phyloP scores from a whole-genome alignment of 768 basidiomycete genomes.

The Suillus subaureus region DNA sequence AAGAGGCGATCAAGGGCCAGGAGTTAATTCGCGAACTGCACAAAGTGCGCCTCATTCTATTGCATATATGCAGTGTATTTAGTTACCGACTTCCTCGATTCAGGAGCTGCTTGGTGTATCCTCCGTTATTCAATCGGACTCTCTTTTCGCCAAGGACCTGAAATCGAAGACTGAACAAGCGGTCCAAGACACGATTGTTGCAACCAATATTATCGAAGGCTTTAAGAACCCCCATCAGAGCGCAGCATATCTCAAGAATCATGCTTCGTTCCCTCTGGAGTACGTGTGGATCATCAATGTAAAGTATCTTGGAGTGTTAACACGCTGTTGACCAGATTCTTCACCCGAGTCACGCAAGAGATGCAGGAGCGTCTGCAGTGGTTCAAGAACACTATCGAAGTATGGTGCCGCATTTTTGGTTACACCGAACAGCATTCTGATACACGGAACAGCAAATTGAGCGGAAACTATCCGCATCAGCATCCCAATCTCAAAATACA shows the following conservation, averaged over 20 bases:
- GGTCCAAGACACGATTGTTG: constrained; percentile 78
- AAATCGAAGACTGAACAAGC: constrained; percentile 76
- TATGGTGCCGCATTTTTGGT: constrained; percentile 25
- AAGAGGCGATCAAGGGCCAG: constrained; percentile 72
- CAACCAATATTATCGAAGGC: constrained; percentile 77
- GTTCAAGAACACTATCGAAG: constrained; percentile 84
- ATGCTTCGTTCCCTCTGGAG: constrained; percentile 84
- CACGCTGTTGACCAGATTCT: constrained; percentile 50
- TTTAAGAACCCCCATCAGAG: constrained; percentile 76
- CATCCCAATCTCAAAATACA: constrained; percentile 62
- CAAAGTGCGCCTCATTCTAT: constrained; percentile 47
- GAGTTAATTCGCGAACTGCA: constrained; percentile 67
- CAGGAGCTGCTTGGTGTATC: constrained; percentile 70
- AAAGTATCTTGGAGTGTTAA: constrained; percentile 1
- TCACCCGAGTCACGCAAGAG: constrained; percentile 68
- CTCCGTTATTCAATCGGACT: constrained; percentile 66
- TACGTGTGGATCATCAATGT: constrained; percentile 35
- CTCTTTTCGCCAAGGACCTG: constrained; percentile 66
- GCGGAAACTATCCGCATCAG: constrained; percentile 71
- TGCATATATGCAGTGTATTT: background rate
- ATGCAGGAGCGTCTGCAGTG: constrained; percentile 73
- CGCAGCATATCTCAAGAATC: constrained; percentile 70
- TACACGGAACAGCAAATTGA: constrained; percentile 56
- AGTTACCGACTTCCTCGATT: background rate
- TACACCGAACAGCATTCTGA: background rate